phyloP scores from a whole-genome alignment of 2,329 filamentous ascomycete species.

The Aspergillus ochraceus region DNA sequence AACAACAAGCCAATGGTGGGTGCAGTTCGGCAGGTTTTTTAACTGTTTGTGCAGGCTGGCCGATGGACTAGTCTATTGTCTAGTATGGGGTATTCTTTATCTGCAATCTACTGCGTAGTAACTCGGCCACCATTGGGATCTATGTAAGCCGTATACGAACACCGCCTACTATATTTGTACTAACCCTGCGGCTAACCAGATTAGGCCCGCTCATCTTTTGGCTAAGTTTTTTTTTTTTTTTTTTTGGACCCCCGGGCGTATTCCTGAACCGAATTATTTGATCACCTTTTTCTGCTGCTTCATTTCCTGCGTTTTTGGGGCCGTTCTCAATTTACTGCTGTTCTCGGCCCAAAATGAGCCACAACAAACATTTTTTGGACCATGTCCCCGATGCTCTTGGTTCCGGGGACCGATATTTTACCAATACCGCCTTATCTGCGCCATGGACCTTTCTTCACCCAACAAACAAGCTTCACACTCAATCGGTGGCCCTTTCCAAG shows the following conservation, averaged over 20 bases:
- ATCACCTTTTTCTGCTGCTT: neutral
- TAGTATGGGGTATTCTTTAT: no score
- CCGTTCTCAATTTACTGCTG: neutral
- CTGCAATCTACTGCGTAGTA: no score
- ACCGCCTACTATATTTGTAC: neutral
- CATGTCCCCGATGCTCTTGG: neutral
- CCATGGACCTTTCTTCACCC: constrained; percentile 80
- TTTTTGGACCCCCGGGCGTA: no score
- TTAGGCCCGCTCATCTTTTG: no score
- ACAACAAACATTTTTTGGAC: neutral
- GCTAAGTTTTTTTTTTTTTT: neutral
- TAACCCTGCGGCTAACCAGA: neutral
- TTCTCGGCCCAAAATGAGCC: neutral
- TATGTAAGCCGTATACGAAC: no score
- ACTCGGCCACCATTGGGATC: no score
- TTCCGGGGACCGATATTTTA: neutral
- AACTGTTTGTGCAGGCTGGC: no score
- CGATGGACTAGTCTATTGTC: no score
- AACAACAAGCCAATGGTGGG: no score
- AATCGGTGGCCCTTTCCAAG: constrained; percentile 75
- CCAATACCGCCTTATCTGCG: constrained; percentile 52
- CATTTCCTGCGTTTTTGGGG: neutral
- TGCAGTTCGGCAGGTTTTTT: no score
- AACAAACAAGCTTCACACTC: constrained; percentile 62
- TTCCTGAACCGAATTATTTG: neutral